Evolutionary conservation across 441 rosid genomes (phyloP).

Genomic region (California macrophylla): DNA sequence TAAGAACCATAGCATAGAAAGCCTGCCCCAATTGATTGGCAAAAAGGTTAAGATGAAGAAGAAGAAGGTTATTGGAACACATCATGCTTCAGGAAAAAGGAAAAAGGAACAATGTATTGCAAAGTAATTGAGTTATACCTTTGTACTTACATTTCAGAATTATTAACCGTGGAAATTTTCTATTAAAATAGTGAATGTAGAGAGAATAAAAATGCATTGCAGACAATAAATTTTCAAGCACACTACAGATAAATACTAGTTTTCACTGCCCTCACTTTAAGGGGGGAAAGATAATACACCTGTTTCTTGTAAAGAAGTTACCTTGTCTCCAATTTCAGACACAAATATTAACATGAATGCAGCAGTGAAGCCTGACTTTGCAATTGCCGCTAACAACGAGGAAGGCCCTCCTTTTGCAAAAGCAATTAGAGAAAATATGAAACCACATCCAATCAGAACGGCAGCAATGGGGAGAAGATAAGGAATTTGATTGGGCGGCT

Average conservation of each 20-base stretch:
- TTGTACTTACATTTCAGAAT: background rate
- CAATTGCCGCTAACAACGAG: constrained; percentile 60
- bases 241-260: background rate
- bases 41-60: too few species aligned
- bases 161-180: background rate
- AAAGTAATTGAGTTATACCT: background rate
- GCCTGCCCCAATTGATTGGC: too few species aligned
- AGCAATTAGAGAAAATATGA: constrained; percentile 56
- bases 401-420: constrained; percentile 70
- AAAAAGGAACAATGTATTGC: background rate
- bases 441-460: constrained; percentile 60
- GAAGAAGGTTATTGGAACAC: background rate
- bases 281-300: background rate
- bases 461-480: constrained; percentile 63
- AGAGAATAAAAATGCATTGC: background rate
- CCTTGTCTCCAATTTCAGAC: constrained; percentile 95
- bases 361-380: constrained; percentile 92
- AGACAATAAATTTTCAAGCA: background rate
- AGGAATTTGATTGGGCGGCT: constrained; percentile 50
- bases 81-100: background rate
- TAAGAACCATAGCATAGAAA: too few species aligned
- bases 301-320: constrained; percentile 17
- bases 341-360: constrained; percentile 90
- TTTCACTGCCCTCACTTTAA: background rate
- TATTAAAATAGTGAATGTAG: background rate